These are phyloP conservation scores for Streptanthus diversifolius DNA, from an alignment of 345 rosid genomes.

Conservation along the genomic window DNA sequence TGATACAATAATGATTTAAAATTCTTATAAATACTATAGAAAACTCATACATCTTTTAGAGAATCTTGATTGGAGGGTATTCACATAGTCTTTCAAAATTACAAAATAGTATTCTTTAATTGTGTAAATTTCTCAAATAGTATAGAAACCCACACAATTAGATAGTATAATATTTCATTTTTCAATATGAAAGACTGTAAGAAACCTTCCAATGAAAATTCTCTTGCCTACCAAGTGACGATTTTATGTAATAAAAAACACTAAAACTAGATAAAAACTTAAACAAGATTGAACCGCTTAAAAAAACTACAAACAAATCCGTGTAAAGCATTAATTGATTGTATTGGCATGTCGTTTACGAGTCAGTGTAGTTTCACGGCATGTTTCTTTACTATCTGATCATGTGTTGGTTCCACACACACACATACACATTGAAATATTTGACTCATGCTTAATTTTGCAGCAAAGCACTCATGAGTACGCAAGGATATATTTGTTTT, in stretches of 20 bases:
- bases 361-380: not conserved
- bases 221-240: no score
- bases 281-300: not conserved
- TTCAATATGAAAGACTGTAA: no score
- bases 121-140: no score
- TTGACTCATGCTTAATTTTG: not conserved
- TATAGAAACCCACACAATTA: no score
- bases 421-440: not conserved
- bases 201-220: no score
- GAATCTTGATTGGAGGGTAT: no score
- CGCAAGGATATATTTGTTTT: not conserved
- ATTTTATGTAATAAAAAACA: not conserved
- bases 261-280: not conserved
- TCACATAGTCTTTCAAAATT: no score
- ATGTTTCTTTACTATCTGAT: not conserved
- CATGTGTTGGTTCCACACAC: not conserved
- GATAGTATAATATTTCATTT: no score
- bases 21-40: no score
- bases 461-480: not conserved
- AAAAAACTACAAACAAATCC: not conserved
- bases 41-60: no score
- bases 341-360: not conserved
- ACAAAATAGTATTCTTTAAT: no score
- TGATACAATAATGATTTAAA: no score
- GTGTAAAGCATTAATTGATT: not conserved